Evolutionary conservation across 192 early-diverging fungal genomes (phyloP).

Genomic region (Nowakowskiella sp.): DNA sequence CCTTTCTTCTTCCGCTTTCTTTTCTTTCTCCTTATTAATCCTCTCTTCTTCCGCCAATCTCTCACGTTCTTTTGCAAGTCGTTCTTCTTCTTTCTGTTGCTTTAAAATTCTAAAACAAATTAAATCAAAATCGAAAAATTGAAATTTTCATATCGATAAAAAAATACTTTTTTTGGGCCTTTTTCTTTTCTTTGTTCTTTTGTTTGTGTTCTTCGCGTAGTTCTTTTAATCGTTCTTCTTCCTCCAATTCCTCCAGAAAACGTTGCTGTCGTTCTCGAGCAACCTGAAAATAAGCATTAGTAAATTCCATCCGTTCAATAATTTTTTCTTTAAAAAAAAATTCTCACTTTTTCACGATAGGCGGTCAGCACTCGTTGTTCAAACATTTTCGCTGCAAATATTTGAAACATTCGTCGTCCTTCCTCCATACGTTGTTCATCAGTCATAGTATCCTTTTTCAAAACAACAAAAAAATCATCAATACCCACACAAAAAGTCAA

Average conservation of each 20-base stretch:
- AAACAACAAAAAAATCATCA: not conserved
- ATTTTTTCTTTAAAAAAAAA: not conserved
- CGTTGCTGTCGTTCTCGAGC: constrained; percentile 81
- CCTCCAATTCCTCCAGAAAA: constrained; percentile 80
- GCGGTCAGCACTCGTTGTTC: constrained; percentile 90
- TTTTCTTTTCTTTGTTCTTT: constrained; percentile 46
- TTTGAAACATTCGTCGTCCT: constrained; percentile 87
- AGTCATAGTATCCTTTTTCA: constrained; percentile 57
- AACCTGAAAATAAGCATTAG: constrained; percentile 17
- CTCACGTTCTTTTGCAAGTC: constrained; percentile 40
- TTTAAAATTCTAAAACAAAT: constrained; percentile 45
- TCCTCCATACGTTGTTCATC: constrained; percentile 89
- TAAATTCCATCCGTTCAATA: not conserved
- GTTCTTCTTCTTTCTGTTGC: constrained; percentile 65
- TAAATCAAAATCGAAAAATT: not conserved
- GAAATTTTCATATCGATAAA: not conserved
- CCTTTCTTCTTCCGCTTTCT: constrained; percentile 25
- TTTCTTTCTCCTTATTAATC: constrained; percentile 25
- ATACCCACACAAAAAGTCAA: constrained; percentile 14
- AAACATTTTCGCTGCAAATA: constrained; percentile 94
- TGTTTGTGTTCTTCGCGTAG: constrained; percentile 32
- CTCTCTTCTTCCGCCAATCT: constrained; percentile 32
- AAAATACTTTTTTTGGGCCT: constrained; percentile 49
- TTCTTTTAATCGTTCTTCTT: constrained; percentile 53
- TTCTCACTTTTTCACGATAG: constrained; percentile 80